Evolutionary conservation across 192 early-diverging fungal species (phyloP).

Genomic region (Lobosporangium transversale): DNA sequence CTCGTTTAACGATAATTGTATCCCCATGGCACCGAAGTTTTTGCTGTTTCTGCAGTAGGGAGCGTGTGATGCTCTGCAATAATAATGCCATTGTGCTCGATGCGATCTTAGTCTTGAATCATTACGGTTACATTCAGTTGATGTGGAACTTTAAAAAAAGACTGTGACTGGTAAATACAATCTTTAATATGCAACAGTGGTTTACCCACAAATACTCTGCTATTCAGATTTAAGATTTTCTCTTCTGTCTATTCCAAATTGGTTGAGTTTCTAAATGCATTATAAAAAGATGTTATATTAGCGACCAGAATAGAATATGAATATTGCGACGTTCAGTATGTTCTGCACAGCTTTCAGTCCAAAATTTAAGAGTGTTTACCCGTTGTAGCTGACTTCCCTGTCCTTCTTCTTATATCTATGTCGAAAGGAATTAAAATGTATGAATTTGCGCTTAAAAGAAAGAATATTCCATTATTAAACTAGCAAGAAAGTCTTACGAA

Average conservation of each 20-base stretch:
- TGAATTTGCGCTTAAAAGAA: background rate
- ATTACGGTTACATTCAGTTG: too few species aligned
- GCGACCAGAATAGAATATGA: background rate
- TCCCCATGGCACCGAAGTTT: background rate
- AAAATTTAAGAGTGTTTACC: background rate
- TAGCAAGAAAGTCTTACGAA: conserved; percentile 1
- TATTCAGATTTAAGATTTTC: too few species aligned
- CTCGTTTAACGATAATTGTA: background rate
- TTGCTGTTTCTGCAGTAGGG: background rate
- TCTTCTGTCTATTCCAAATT: conserved; percentile 29
- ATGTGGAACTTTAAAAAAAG: too few species aligned
- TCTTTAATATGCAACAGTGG: too few species aligned
- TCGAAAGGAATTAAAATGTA: background rate
- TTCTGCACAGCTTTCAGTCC: too few species aligned
- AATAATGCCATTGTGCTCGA: too few species aligned
- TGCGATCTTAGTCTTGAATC: too few species aligned
- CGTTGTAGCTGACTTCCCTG: conserved; percentile 35
- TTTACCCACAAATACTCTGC: too few species aligned
- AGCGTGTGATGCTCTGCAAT: too few species aligned
- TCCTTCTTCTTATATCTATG: conserved; percentile 43
- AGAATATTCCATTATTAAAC: background rate
- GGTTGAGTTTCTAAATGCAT: conserved; percentile 22
- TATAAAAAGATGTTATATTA: background rate
- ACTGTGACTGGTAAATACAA: too few species aligned
- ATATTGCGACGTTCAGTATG: too few species aligned